Evolutionary conservation across 2,329 filamentous ascomycete genomes (phyloP).

Genomic region (Rosellinia necatrix): DNA sequence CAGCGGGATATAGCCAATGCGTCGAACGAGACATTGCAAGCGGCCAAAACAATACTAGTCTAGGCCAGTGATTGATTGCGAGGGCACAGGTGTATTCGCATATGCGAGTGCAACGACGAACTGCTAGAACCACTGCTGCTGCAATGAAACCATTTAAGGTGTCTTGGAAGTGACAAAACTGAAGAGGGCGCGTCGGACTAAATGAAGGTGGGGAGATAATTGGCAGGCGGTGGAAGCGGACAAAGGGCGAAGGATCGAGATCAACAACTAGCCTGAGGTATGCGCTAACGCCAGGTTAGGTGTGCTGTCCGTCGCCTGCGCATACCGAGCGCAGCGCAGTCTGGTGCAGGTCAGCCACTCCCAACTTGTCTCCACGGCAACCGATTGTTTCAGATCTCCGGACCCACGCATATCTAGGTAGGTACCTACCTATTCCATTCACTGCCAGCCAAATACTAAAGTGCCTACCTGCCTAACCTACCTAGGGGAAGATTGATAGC

Average conservation of each 20-base stretch:
- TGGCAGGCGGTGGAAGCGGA: slow-evolving; percentile 10
- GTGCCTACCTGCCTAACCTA: no score
- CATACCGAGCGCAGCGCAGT: slow-evolving; percentile 10
- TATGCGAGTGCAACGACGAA: slow-evolving; percentile 25
- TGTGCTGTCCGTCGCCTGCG: slow-evolving; percentile 26
- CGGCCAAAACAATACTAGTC: slow-evolving; percentile 23
- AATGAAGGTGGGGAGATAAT: slow-evolving; percentile 35
- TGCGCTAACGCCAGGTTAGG: slow-evolving; percentile 7
- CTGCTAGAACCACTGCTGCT: no score
- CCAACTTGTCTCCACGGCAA: slow-evolving; percentile 34
- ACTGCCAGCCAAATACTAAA: no score
- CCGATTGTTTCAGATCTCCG: slow-evolving; percentile 25
- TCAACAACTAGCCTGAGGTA: slow-evolving; percentile 34
- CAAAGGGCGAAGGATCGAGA: no score
- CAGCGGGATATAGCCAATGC: slow-evolving; percentile 11
- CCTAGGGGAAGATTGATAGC: no score
- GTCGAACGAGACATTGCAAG: slow-evolving; percentile 28
- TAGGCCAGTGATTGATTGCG: no score
- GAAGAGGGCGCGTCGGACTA: slow-evolving; percentile 12
- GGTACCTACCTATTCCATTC: background rate
- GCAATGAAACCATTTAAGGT: slow-evolving; percentile 33
- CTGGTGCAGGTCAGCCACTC: background rate
- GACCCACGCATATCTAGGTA: background rate
- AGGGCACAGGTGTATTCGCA: slow-evolving; percentile 7
- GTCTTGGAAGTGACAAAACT: slow-evolving; percentile 11